Percentiles rank a stretch among this genome's conserved stretches.
These are phyloP conservation scores for Xylariaceae sp. DNA, from an alignment of 2,329 filamentous ascomycete species.

Conservation along the genomic window DNA sequence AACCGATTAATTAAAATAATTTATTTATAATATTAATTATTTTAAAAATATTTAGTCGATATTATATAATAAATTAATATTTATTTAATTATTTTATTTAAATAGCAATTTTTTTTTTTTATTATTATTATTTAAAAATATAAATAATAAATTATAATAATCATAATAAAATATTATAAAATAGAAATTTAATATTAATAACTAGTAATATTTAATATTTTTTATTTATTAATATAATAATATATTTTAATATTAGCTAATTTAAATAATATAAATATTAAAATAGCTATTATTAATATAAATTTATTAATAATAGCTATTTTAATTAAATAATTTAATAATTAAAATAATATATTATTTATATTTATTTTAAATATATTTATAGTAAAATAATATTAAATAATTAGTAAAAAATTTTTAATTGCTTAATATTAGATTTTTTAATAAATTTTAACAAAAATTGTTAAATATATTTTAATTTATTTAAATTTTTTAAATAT, in stretches of 20 bases:
- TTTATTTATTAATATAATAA: neutral
- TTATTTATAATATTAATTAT: constrained; percentile 2
- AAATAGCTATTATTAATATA: neutral
- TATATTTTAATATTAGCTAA: neutral
- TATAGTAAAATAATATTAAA: neutral
- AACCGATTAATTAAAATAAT: neutral
- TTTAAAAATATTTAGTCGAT: constrained; percentile 1
- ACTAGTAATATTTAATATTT: no score
- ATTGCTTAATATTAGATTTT: neutral
- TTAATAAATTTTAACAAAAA: neutral
- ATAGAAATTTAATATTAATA: no score
- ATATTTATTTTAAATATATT: neutral
- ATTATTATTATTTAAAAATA: no score
- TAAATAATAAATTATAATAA: no score
- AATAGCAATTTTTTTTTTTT: no score
- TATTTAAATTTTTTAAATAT: neutral
- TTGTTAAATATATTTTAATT: neutral
- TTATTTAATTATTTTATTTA: no score
- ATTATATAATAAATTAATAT: no score
- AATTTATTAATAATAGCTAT: constrained; percentile 2
- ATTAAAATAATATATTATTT: neutral
- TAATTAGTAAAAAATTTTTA: neutral
- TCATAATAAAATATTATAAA: no score
- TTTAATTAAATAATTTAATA: neutral
- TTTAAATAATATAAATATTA: neutral